phyloP scores from a whole-genome alignment of 306 rosid species.

The Vigna nakashimae region DNA sequence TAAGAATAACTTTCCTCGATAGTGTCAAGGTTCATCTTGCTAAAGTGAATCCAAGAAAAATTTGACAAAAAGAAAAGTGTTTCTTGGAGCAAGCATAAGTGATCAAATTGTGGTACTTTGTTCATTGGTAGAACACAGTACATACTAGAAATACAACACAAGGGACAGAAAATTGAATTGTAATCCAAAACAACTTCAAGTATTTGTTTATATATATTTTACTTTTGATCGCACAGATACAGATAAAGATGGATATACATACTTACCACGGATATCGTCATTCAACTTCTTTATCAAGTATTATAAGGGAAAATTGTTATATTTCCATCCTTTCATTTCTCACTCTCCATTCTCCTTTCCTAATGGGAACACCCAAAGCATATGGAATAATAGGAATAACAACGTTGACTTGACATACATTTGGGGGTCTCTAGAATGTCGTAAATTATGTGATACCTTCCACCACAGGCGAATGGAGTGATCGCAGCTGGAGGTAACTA shows the following conservation, averaged over 20 bases:
- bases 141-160: background rate
- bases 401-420: background rate
- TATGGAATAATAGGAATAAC: background rate
- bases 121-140: background rate
- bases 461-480: conserved; percentile 83
- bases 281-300: conserved; percentile 22
- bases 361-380: background rate
- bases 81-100: conserved; percentile 28
- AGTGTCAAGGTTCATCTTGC: conserved; percentile 24
- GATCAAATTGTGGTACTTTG: background rate
- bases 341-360: conserved; percentile 28
- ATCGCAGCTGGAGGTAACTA: conserved; percentile 87
- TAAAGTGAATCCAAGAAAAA: conserved; percentile 13
- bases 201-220: background rate
- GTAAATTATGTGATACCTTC: conserved; percentile 64
- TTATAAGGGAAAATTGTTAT: conserved; percentile 8
- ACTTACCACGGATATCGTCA: conserved; percentile 1
- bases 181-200: conserved; percentile 17
- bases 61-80: conserved; percentile 10
- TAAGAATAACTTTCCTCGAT: conserved; percentile 1
- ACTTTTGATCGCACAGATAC: background rate
- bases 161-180: background rate
- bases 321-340: conserved; percentile 10
- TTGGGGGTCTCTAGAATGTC: conserved; percentile 17
- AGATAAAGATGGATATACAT: background rate